A percentile compares a stretch with the other conserved stretches of the same genome.
Conservation (phyloP, 164 flowering plant genomes). For the Tinospora cordifolia region DNA sequence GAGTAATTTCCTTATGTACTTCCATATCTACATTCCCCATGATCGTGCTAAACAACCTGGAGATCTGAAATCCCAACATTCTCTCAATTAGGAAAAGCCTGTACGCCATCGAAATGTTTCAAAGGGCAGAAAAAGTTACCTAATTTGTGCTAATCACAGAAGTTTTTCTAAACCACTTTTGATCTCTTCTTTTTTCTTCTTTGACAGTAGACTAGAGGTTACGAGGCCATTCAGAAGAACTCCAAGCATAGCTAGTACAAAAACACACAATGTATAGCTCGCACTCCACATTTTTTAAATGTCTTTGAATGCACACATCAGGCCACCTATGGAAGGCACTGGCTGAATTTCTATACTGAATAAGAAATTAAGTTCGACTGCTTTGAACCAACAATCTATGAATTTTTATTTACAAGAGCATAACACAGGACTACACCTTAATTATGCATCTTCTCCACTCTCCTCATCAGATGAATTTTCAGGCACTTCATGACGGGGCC, state of each 20-base stretch:
- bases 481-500: slow-evolving; percentile 81
- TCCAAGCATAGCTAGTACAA: background rate
- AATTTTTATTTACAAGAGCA: background rate
- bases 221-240: background rate
- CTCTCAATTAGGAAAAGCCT: background rate
- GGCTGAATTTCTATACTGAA: background rate
- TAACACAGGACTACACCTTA: background rate
- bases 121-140: background rate
- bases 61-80: background rate
- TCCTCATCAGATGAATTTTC: slow-evolving; percentile 40
- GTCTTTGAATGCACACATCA: background rate
- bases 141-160: background rate
- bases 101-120: background rate
- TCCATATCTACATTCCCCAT: background rate
- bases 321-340: background rate
- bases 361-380: background rate
- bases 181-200: background rate
- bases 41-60: background rate
- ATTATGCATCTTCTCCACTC: slow-evolving; percentile 18
- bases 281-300: background rate
- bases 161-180: background rate
- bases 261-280: background rate
- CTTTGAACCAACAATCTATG: background rate
- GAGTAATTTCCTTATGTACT: background rate
- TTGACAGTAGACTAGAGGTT: background rate